Base-by-base conservation (phyloP, 805 yeast species). In the Hanseniaspora taiwanica region DNA sequence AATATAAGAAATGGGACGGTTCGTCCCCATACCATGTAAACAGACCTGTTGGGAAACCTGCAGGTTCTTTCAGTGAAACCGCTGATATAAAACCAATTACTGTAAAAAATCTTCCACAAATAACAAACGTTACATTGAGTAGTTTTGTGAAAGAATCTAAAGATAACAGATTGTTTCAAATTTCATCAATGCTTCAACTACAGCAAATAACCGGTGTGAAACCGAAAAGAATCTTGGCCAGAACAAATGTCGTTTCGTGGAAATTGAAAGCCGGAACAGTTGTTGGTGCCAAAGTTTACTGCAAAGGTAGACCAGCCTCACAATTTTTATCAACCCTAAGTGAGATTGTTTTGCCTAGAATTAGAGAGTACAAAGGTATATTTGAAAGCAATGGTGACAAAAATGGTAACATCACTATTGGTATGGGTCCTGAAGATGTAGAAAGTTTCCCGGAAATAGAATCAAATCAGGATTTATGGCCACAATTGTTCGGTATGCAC, bases 191-290 rank as follows among this genome's bases (percentile, higher is more conserved):
- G 39, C 68, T 84, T 44, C 89, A 82, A 62, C 56, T 91, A 43
- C 93, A 91, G 52, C 97, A 89, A 59, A 81, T 91, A 52, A 89
- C 98, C n/a, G 94, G 94, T 45, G 76, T 71, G 45, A 83, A 85
- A 58, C 86, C 96, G 29, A 64, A 68, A 45, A 71, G 80, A 19
- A 65, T 85, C 14, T 81, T 66, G 55, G 80, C 93, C 33, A 81
- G 74, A 54, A 70, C 83, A 8, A 85, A 85, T 60, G 82, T 84
- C 25, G 80, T 87, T 40, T 71, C 74, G 36, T 87, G 95, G 95
- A 77, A 78, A 49, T 70, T 87, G 40, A 76, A 96, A 60, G 77
- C 77, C 37, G 95, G 96, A 31, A 78, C 76, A 68, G 79, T 79
- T 38, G 81, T 93, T 75, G 99, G 98, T 40, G 94, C 93, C 40